phyloP scores from a whole-genome alignment of 768 basidiomycete species.

The Mycena floridula region DNA sequence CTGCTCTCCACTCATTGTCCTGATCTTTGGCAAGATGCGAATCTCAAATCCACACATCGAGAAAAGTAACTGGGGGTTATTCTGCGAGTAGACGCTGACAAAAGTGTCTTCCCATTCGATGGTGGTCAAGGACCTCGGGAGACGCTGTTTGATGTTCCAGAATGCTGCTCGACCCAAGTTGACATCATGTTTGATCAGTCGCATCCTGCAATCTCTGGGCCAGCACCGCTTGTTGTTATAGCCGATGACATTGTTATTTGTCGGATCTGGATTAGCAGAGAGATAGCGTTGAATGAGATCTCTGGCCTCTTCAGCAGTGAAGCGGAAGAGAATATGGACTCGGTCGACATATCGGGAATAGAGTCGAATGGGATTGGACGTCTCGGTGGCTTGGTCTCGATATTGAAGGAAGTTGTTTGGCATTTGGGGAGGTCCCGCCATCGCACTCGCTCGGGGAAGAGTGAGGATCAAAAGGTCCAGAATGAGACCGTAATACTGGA shows the following conservation, averaged over 20 bases:
- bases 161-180: constrained; percentile 97
- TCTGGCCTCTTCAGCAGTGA: constrained; percentile 93
- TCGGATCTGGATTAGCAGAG: constrained; percentile 96
- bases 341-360: constrained; percentile 97
- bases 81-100: constrained; percentile 93
- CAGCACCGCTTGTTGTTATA: constrained; percentile 99
- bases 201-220: constrained; percentile 99
- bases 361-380: constrained; percentile 93
- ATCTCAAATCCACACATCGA: constrained; percentile 99
- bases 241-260: constrained; percentile 97
- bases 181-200: constrained; percentile 98
- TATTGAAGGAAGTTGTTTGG: constrained; percentile 99
- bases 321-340: constrained; percentile 94
- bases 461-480: constrained; percentile 94
- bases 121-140: constrained; percentile 92
- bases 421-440: constrained; percentile 96
- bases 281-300: constrained; percentile 98
- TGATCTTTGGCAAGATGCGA: constrained; percentile 92
- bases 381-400: constrained; percentile 92
- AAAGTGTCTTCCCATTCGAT: constrained; percentile 99
- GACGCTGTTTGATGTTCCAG: constrained; percentile 98
- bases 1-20: constrained; percentile 93
- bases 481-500: constrained; percentile 97
- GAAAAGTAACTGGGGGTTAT: constrained; percentile 96
- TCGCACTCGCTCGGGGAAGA: constrained; percentile 96